These are phyloP conservation scores for Monosporascus sp. DNA, from an alignment of 2,329 filamentous ascomycete species.

Conservation along the genomic window DNA sequence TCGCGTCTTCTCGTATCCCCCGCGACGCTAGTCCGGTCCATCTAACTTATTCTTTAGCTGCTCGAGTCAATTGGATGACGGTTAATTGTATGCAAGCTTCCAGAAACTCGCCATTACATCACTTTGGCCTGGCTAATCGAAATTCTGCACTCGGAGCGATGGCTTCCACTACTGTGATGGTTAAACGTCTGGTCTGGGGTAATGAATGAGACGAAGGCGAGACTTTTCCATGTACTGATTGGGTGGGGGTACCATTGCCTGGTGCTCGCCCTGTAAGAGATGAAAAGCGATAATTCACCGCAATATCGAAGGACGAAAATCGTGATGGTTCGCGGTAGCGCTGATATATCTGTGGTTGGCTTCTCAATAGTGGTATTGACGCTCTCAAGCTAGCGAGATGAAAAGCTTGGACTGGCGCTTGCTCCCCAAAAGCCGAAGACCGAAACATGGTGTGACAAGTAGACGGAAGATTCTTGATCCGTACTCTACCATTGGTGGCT, in stretches of 20 bases:
- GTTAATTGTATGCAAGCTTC: too few relatives aligned
- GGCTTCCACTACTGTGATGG: too few relatives aligned
- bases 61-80: background rate
- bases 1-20: constrained; percentile 2
- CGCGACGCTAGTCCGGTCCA: background rate
- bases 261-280: background rate
- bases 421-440: background rate
- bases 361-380: background rate
- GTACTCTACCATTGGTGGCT: too few relatives aligned
- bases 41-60: background rate
- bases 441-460: background rate
- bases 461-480: background rate
- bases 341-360: background rate
- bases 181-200: too few relatives aligned
- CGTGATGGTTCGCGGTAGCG: background rate
- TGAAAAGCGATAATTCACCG: background rate
- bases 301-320: background rate
- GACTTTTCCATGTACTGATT: too few relatives aligned
- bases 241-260: background rate
- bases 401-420: background rate
- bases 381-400: background rate
- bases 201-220: too few relatives aligned
- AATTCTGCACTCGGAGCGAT: too few relatives aligned
- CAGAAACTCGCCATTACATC: too few relatives aligned
- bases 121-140: too few relatives aligned